Percentiles rank a stretch among this genome's conserved stretches.
These are phyloP conservation scores for Hymenotorrendiella dingleyae DNA, from an alignment of 2,329 filamentous ascomycete species.

Conservation along the genomic window DNA sequence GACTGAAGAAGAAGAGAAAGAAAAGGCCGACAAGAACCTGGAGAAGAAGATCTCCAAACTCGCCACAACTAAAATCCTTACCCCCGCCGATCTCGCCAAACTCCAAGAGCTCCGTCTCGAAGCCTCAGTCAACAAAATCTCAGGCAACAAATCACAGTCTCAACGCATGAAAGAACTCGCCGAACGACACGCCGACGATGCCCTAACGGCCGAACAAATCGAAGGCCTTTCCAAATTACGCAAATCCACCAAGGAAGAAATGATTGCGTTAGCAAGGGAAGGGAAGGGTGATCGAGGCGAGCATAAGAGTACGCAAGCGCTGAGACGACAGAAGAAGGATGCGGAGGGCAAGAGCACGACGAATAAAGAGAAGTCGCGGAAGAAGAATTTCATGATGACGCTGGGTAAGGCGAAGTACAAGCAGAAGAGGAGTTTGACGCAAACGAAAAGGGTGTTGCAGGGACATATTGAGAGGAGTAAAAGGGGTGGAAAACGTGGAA, in stretches of 20 bases:
- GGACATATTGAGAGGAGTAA: constrained; percentile 80
- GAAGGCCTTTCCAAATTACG: constrained; percentile 76
- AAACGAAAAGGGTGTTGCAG: constrained; percentile 74
- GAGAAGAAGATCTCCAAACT: constrained; percentile 58
- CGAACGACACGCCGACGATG: constrained; percentile 73
- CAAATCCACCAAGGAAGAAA: constrained; percentile 86
- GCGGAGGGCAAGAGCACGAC: constrained; percentile 90
- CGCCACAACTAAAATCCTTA: constrained; percentile 90
- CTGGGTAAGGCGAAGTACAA: constrained; percentile 93
- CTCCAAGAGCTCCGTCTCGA: constrained; percentile 79
- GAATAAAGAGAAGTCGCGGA: constrained; percentile 91
- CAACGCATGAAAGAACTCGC: constrained; percentile 34
- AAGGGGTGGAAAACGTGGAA: constrained; percentile 75
- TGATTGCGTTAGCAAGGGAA: constrained; percentile 74
- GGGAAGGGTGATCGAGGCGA: constrained; percentile 72
- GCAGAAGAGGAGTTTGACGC: constrained; percentile 86
- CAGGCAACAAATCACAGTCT: constrained; percentile 40
- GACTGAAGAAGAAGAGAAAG: constrained; percentile 37
- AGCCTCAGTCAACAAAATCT: constrained; percentile 61
- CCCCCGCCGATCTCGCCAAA: constrained; percentile 92
- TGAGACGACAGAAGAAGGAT: constrained; percentile 81
- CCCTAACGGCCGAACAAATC: constrained; percentile 85
- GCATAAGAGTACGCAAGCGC: constrained; percentile 80
- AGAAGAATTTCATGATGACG: constrained; percentile 99
- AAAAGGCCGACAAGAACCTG: constrained; percentile 33